Evolutionary conservation across 1,284 basidiomycete genomes (phyloP).

Genomic region (Cutaneotrichosporon cavernicola): DNA sequence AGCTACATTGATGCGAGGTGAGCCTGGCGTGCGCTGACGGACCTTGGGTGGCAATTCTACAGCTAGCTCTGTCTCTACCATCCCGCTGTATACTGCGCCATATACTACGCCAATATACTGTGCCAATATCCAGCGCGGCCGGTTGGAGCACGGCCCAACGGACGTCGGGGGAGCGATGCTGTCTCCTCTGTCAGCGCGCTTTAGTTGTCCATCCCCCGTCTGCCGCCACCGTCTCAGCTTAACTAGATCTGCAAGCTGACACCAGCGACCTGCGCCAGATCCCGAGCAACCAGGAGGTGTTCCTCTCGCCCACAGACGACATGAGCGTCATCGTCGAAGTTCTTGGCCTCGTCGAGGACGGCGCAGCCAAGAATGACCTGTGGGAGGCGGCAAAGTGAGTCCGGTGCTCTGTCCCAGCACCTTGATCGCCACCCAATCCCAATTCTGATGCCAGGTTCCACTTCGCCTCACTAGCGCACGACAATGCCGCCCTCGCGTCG

Average conservation of each 20-base stretch:
- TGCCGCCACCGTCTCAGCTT: not conserved
- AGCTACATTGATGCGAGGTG: constrained; percentile 82
- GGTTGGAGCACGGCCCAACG: too few species aligned
- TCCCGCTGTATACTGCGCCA: not conserved
- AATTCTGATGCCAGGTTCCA: constrained; percentile 65
- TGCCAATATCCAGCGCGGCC: too few species aligned
- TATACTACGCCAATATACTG: not conserved
- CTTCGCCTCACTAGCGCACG: constrained; percentile 86
- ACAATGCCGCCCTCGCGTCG: constrained; percentile 70
- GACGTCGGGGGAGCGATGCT: too few species aligned
- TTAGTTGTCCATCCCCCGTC: too few species aligned
- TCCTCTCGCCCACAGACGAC: constrained; percentile 68
- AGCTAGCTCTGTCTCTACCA: not conserved
- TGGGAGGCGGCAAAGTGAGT: constrained; percentile 68
- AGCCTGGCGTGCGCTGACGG: constrained; percentile 41
- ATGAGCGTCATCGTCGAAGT: constrained; percentile 85
- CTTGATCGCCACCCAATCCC: not conserved
- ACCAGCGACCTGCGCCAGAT: constrained; percentile 82
- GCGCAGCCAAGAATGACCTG: constrained; percentile 51
- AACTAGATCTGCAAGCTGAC: not conserved
- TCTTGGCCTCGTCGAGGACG: constrained; percentile 67
- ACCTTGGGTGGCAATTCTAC: not conserved
- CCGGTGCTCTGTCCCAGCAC: not conserved
- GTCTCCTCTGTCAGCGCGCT: too few species aligned
- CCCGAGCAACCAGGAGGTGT: constrained; percentile 96